A percentile compares a stretch with the other conserved stretches of the same genome.
Evolutionary conservation across 306 rosid species (phyloP).

Genomic region (Citrullus amarus): DNA sequence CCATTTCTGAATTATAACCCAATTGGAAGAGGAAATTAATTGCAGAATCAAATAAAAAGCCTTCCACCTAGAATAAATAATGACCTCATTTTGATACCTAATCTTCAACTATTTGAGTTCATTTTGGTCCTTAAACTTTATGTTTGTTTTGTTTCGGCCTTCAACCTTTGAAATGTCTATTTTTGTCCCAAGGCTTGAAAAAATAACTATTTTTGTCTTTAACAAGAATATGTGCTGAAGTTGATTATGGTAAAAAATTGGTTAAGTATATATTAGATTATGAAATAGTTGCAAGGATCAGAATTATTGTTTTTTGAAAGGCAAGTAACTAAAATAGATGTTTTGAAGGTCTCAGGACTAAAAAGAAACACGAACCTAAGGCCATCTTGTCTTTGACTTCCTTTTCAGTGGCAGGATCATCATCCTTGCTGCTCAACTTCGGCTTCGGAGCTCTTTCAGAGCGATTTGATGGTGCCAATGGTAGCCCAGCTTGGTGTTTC

Average conservation of each 20-base stretch:
- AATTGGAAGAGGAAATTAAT: not conserved
- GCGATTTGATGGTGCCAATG: not conserved
- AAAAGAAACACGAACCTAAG: not conserved
- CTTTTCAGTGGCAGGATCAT: conserved; percentile 15
- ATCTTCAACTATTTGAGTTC: not conserved
- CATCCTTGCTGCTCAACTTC: conserved; percentile 28
- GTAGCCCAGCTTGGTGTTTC: conserved; percentile 8
- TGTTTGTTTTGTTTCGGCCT: not conserved
- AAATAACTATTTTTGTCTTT: too few relatives aligned
- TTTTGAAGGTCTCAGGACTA: not conserved
- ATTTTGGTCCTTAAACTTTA: not conserved
- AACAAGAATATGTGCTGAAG: too few relatives aligned
- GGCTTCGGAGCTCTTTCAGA: conserved; percentile 15
- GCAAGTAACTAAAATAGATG: too few relatives aligned
- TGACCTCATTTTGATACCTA: not conserved
- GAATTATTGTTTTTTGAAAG: too few relatives aligned
- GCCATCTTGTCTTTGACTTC: conserved; percentile 42
- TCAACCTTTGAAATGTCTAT: not conserved
- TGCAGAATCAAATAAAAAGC: not conserved
- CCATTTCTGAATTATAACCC: conserved; percentile 64
- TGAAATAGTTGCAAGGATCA: not conserved
- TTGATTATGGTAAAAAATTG: not conserved
- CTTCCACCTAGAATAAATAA: not conserved
- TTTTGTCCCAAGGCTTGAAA: too few relatives aligned
- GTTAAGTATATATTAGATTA: not conserved